Base-by-base conservation (phyloP, 2,329 filamentous ascomycete genomes). In the Paecilomyces dactylethromorphus region DNA sequence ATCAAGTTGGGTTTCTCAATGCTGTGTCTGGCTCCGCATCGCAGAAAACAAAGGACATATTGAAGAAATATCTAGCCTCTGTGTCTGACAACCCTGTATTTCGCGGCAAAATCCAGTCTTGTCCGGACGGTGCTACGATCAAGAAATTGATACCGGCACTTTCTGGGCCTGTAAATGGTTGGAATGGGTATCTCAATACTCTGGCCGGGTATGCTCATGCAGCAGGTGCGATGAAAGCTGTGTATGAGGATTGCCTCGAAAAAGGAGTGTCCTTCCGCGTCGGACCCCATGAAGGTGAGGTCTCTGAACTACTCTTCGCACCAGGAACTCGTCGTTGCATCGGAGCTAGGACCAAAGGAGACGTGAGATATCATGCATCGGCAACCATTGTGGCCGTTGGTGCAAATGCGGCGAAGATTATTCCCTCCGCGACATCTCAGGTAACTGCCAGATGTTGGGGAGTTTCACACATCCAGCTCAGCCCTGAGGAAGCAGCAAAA, bases 401-500 rank as follows among this genome's bases (percentile, higher is more conserved):
- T 0, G 84, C 83, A 0, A 45, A 45, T 45, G 35, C 35, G 18
- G 35, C 15, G 35, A 45, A n/a, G 15, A 68, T 87, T 0, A 64
- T 82, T 1, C 83, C 85, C 0, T 71, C 79, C 15, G 67, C 83
- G 1, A 81, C 80, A 1, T 69, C 68, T 0, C 80, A 82, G 45
- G 75, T 84, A 2, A 78, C 79, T 0, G 85, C 84, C 3, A 82
- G 82, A 58, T 80, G 78, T 0, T 87, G 83, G 82, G 80, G 81
- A 0, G 79, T 88, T 1, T 84, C 81, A 0, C 85, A 87, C 64
- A 74, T 87, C 1, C 79, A 82, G 54, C 76, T 87, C 1, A 84
- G 78, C 0, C 76, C 81, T 5, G 77, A 78, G 0, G 85, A 88
- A 67, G 78, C 81, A 0, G 76, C 79, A 2, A 72, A 71, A 4